Conservation (phyloP, 2,329 filamentous ascomycete genomes). For the Phialophora macrospora region DNA sequence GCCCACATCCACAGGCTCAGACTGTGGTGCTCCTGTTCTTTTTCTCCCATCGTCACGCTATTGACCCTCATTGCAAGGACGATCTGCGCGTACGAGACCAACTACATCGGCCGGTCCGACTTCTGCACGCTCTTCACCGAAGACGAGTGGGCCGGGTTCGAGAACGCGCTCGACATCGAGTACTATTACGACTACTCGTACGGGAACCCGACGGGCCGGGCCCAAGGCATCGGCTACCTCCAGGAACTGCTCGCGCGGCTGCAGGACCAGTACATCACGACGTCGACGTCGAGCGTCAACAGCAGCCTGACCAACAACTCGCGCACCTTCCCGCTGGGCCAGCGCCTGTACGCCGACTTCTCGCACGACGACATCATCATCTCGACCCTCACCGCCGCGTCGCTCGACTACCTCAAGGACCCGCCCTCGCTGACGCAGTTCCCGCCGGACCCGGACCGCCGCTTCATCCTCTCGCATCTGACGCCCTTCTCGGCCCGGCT, state of each 20-base stretch:
- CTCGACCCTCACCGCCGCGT: conserved; percentile 57
- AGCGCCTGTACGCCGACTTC: conserved; percentile 60
- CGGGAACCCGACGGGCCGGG: conserved; percentile 57
- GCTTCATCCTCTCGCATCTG: conserved; percentile 57
- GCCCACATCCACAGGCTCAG: too few species aligned
- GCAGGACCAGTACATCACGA: conserved; percentile 53
- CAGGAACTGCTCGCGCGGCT: conserved; percentile 59
- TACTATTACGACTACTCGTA: conserved; percentile 55
- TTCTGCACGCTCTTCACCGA: conserved; percentile 61
- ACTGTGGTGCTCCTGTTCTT: too few species aligned
- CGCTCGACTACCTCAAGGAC: conserved; percentile 60
- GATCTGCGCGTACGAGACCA: conserved; percentile 61
- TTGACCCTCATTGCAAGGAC: too few species aligned
- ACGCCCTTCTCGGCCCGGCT: conserved; percentile 62
- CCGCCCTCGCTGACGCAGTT: conserved; percentile 51
- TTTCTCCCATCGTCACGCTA: too few species aligned
- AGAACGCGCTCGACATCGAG: conserved; percentile 59
- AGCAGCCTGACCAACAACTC: conserved; percentile 54
- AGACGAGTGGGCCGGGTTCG: conserved; percentile 61
- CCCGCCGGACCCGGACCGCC: conserved; percentile 45
- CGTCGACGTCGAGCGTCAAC: conserved; percentile 59
- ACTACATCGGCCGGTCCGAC: conserved; percentile 55
- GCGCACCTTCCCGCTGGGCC: conserved; percentile 53
- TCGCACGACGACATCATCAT: conserved; percentile 60
- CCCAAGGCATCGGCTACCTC: conserved; percentile 60